phyloP scores from a whole-genome alignment of 129 eudicot species.

The sunflower (Helianthus annuus) region HanXRQr2.0-SUNRISE NC_035442.2:7510993-7511492 shows the following conservation, averaged over 20 bases:
- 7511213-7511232: conserved; percentile 34
- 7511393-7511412: conserved; percentile 22
- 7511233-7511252: conserved; percentile 44
- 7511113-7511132: conserved; percentile 50
- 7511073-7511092: conserved; percentile 57
- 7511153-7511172: conserved; percentile 46
- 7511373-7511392: conserved; percentile 8
- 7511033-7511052: conserved; percentile 65
- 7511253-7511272: conserved; percentile 41
- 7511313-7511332: no score
- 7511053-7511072: conserved; percentile 61
- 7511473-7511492: no score
- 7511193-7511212: conserved; percentile 46
- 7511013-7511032: conserved; percentile 62
- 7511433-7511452: conserved; percentile 48
- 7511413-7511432: conserved; percentile 42
- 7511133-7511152: conserved; percentile 33
- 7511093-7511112: conserved; percentile 60
- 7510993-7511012: conserved; percentile 74
- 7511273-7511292: not conserved
- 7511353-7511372: conserved; percentile 41
- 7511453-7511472: conserved; percentile 71
- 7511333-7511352: no score
- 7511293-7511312: conserved; percentile 22
- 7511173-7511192: conserved; percentile 46